phyloP scores from a whole-genome alignment of 257 asterid species.

The Nicotiana obtusifolia region DNA sequence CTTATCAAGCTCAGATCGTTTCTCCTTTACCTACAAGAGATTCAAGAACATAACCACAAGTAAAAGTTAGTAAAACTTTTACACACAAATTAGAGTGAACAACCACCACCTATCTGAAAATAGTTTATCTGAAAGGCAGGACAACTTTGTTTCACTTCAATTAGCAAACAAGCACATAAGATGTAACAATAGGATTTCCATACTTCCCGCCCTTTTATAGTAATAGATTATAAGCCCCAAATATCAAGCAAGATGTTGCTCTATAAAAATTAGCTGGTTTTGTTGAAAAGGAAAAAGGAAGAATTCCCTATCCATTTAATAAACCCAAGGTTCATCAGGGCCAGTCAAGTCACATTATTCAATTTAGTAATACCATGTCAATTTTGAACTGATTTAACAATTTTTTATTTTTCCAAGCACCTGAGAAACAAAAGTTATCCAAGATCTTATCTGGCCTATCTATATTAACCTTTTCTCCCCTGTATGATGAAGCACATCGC shows the following conservation, averaged over 20 bases:
- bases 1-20: slow-evolving; percentile 78
- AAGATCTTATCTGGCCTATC: background rate
- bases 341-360: background rate
- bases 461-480: background rate
- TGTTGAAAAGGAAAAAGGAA: background rate
- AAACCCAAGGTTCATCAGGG: background rate
- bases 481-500: background rate
- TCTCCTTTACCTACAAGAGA: slow-evolving; percentile 73
- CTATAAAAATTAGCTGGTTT: background rate
- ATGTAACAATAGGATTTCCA: background rate
- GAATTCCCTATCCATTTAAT: background rate
- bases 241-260: background rate
- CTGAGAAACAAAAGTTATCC: background rate
- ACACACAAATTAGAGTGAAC: background rate
- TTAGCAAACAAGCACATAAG: slow-evolving; percentile 1
- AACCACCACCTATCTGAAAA: background rate
- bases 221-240: background rate
- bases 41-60: slow-evolving; percentile 12
- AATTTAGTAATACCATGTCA: background rate
- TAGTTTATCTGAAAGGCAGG: background rate
- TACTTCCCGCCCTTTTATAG: background rate
- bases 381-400: slow-evolving; percentile 2
- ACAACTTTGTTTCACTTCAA: background rate
- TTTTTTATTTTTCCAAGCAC: background rate
- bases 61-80: background rate